A percentile compares a stretch with the other conserved stretches of the same genome.
These are phyloP conservation scores for Aspergillus sp. DNA, from an alignment of 2,329 filamentous ascomycete species.

Conservation along the genomic window DNA sequence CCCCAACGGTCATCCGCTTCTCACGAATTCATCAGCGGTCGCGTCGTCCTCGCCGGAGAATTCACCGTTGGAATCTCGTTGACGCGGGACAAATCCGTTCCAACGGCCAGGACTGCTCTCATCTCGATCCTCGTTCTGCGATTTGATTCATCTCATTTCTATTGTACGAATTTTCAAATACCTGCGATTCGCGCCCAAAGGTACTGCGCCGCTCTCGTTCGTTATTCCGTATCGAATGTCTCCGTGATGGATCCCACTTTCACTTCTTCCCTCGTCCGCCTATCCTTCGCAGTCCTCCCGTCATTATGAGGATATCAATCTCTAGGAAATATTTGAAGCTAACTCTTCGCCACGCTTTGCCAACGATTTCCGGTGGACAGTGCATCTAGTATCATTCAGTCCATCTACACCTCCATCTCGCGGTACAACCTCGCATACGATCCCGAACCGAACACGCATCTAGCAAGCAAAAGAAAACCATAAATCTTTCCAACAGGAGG, in stretches of 20 bases:
- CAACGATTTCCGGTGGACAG: slow-evolving; percentile 15
- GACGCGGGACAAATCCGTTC: not conserved
- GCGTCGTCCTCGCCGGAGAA: too few species aligned
- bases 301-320: slow-evolving; percentile 3
- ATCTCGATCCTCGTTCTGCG: not conserved
- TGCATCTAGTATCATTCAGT: slow-evolving; percentile 6
- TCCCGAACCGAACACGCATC: not conserved
- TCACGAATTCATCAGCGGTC: too few species aligned
- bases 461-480: not conserved
- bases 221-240: not conserved
- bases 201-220: slow-evolving; percentile 1
- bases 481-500: not conserved
- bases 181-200: not conserved
- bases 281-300: slow-evolving; percentile 4
- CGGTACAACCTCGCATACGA: not conserved
- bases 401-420: not conserved
- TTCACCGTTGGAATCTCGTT: too few species aligned
- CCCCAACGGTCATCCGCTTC: not conserved
- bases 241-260: not conserved
- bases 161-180: too few species aligned
- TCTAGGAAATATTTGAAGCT: slow-evolving; percentile 13
- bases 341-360: slow-evolving; percentile 19
- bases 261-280: slow-evolving; percentile 5
- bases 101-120: not conserved
- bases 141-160: not conserved